Conservation (phyloP, 2,329 filamentous ascomycete genomes). For the Microascus cirrosus region DNA sequence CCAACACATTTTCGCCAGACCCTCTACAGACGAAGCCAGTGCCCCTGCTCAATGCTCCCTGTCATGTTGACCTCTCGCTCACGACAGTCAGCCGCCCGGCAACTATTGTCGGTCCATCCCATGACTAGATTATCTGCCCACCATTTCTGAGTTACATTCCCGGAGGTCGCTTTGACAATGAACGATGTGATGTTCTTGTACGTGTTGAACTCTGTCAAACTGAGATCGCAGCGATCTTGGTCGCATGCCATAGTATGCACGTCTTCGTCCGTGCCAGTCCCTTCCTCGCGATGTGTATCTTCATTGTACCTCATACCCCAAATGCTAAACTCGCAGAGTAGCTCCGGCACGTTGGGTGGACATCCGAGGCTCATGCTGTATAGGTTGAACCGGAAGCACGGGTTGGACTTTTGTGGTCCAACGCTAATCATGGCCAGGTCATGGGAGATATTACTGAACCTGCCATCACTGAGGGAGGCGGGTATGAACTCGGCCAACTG, state of each 20-base stretch:
- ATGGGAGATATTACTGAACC: slow-evolving; percentile 8
- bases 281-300: background rate
- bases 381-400: slow-evolving; percentile 23
- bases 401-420: slow-evolving; percentile 8
- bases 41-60: background rate
- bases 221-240: background rate
- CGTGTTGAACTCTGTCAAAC: background rate
- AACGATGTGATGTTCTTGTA: slow-evolving; percentile 1
- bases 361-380: slow-evolving; percentile 25
- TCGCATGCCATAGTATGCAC: background rate
- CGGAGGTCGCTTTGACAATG: background rate
- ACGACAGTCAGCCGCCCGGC: background rate
- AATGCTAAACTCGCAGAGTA: slow-evolving; percentile 23
- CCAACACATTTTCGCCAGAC: background rate
- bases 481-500: slow-evolving; percentile 18
- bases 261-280: background rate
- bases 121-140: background rate
- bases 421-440: slow-evolving; percentile 14
- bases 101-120: background rate
- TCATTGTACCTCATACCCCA: slow-evolving; percentile 16
- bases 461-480: slow-evolving; percentile 11
- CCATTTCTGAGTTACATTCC: background rate
- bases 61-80: background rate
- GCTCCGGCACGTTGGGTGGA: slow-evolving; percentile 15
- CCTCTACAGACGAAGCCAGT: background rate